Base-by-base conservation (phyloP, 1,139 yeast species). In the Hyphopichia khmerensis region DNA sequence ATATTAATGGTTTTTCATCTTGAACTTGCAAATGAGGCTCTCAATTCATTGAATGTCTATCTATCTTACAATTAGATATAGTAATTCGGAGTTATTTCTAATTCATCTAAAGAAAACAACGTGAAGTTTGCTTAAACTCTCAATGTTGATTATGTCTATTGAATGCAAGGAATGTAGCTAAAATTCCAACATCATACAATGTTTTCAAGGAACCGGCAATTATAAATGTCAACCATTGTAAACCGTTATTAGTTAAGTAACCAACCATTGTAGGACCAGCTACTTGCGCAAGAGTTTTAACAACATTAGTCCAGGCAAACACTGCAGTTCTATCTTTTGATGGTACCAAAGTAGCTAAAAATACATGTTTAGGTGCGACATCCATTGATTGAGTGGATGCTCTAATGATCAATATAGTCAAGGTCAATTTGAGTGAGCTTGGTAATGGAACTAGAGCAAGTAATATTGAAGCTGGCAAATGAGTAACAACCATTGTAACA, bases 301-400 rank as follows among this genome's bases (percentile, higher is more conserved):
- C 65, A n/a, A 71, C 67, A 50, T 72, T 71, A 13, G 66, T 71
- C 62, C 71, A 64, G 2, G 70, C 71, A 43, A 72, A 61, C 2
- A 68, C 72, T 0, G 70, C 67, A 2, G 75, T 67, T 36, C 75
- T 51, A 40, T 67, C 68, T 35, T 58, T 53, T 37, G 66, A 65
- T 2, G 69, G 63, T 6, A 67, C 67, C 39, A 69, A 53, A 0
- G 75, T 59, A 4, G 75, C 72, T 32, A 71, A 54, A 42, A 71
- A 69, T 2, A 72, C 75, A 39, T 69, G 72, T 40, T 72, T 72
- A 11, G 77, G 73, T 2, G 75, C 73, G 38, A 67, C 68, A 46
- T 72, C 77, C 77, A 72, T 71, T 16, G 70, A 55, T 46, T 69
- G 74, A 26, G 73, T 67, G 8, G 65, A 55, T 3, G 73, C 63